These are phyloP conservation scores for Tylopilus sp. DNA, from an alignment of 768 basidiomycete genomes.

Conservation along the genomic window DNA sequence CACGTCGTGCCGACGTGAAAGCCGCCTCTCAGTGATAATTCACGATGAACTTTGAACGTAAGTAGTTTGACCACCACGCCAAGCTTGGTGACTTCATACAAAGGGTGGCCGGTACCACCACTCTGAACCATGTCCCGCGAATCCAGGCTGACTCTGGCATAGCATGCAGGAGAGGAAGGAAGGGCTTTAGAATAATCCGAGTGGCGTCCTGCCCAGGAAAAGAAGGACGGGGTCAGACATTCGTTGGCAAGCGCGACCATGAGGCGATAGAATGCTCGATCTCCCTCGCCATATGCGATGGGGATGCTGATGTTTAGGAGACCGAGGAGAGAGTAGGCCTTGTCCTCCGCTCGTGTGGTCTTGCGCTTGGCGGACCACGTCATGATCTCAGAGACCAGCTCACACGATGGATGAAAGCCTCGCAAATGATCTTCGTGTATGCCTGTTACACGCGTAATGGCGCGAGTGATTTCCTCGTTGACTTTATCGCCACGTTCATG, in stretches of 20 bases:
- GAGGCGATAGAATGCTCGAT: slow-evolving; percentile 8
- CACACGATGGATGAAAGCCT: slow-evolving; percentile 2
- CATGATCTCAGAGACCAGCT: slow-evolving; percentile 7
- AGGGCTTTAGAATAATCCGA: slow-evolving; percentile 7
- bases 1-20: slow-evolving; percentile 8
- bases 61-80: slow-evolving; percentile 13
- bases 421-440: background rate
- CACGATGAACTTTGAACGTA: slow-evolving; percentile 3
- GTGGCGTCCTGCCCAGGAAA: slow-evolving; percentile 12
- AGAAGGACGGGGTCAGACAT: slow-evolving; percentile 5
- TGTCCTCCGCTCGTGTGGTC: slow-evolving; percentile 8
- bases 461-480: background rate
- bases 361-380: slow-evolving; percentile 7
- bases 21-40: background rate
- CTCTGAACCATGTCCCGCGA: background rate
- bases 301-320: slow-evolving; percentile 10
- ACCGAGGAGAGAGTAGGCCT: slow-evolving; percentile 10
- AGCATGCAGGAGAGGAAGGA: slow-evolving; percentile 10
- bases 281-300: slow-evolving; percentile 9
- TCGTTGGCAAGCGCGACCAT: slow-evolving; percentile 12
- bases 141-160: background rate
- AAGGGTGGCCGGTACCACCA: slow-evolving; percentile 1
- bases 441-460: slow-evolving; percentile 4
- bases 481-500: slow-evolving; percentile 4
- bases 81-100: slow-evolving; percentile 13